Base-by-base conservation (phyloP, 208 protist species). In the Leishmania gerbilli region DNA sequence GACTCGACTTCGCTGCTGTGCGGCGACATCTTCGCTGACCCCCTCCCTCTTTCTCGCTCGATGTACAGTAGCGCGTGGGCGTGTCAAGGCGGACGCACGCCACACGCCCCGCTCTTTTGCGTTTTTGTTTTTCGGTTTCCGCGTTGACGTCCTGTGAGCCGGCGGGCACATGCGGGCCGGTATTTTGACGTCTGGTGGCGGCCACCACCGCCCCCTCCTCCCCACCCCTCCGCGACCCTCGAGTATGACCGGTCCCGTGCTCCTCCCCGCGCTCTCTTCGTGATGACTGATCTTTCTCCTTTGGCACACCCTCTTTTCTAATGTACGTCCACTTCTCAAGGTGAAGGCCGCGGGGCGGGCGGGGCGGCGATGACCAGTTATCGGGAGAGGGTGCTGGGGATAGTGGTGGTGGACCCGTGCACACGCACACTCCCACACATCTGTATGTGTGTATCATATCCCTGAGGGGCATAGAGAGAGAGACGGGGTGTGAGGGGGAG, bases 281-380 rank as follows among this genome's bases (percentile, higher is more conserved):
- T 27, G 34, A 47, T 37, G 67, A 17, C 79, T 65, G 55, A 40
- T 71, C 60, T 37, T 76, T 58, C n/a, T 76, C 27, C 45, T 76
- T 19, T 31, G 19, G 51, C 7, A 49, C 71, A 19, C 71, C 40
- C 51, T 31, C 31, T 77, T n/a, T 79, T 13, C 51, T 40, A 56
- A 55, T 71, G 67, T 45, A 17, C 49, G 11, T 34, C 37, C 40
- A 47, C 67, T 71, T 71, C 31, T 17, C 7, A 15, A 40, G 67
- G 24, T 11, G 19, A 37, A 49, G 19, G 17, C 40, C 31, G 24
- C 21, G 13, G 34, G 40, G 34, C n/a, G 17, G 24, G 67, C 40
- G 40, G 24, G 40, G 9, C 17, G 40, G 67, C n/a, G 67, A 37
- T 7, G 67, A 47, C 67, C 21, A 42, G 15, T 45, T 71, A 4